Conservation (phyloP, 163 green algal genomes). For the Scenedesmus sp. region DNA sequence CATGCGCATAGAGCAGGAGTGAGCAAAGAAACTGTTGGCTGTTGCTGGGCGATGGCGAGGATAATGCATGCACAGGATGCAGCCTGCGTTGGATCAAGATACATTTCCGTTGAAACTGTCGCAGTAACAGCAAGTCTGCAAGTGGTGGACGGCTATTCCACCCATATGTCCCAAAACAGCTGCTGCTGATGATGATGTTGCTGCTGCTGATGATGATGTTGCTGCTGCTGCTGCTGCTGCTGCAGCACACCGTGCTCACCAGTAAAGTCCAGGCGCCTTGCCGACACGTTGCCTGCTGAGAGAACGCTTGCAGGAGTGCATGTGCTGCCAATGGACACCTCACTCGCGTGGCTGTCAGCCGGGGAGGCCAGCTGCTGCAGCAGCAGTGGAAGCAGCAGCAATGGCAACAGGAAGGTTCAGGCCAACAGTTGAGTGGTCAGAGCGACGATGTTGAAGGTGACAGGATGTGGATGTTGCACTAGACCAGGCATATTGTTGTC, state of each 20-base stretch:
- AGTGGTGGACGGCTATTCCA: background rate
- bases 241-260: background rate
- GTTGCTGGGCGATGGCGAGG: background rate
- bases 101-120: background rate
- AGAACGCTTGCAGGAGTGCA: constrained; percentile 4
- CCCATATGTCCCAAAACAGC: background rate
- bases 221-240: background rate
- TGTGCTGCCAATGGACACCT: constrained; percentile 49
- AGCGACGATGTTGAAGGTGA: no score
- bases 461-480: background rate
- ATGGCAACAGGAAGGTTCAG: background rate
- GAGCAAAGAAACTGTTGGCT: background rate
- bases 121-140: background rate
- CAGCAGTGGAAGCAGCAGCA: background rate
- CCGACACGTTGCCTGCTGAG: background rate
- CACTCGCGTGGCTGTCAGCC: constrained; percentile 41
- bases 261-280: constrained; percentile 32
- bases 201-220: background rate
- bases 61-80: background rate
- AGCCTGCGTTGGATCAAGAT: background rate
- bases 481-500: background rate
- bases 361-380: background rate
- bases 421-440: no score
- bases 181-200: background rate
- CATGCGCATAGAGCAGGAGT: background rate